Evolutionary conservation across 768 basidiomycete genomes (phyloP).

Genomic region (Cystofilobasidium ferigula): DNA sequence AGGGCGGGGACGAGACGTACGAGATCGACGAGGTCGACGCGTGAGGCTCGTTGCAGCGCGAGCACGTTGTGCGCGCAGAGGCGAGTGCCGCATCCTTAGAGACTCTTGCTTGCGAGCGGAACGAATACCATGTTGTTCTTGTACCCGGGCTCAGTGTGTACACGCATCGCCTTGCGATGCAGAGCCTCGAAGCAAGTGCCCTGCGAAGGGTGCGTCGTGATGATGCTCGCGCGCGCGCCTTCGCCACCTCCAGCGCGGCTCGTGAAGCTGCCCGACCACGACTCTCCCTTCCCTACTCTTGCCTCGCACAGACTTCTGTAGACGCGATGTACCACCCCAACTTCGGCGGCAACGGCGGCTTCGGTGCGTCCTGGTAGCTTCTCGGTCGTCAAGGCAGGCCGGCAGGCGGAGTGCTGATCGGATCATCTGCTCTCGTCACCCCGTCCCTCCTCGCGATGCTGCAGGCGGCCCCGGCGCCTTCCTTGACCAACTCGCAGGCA

Average conservation of each 20-base stretch:
- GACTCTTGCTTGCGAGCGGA: too few relatives aligned
- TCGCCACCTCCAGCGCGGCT: conserved; percentile 12
- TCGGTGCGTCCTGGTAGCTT: background rate
- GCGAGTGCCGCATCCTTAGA: too few relatives aligned
- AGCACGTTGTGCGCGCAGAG: background rate
- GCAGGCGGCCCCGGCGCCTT: conserved; percentile 25
- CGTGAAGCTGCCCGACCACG: background rate
- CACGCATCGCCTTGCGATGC: too few relatives aligned
- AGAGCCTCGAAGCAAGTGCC: too few relatives aligned
- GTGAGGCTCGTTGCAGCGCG: too few relatives aligned
- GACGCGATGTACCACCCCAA: conserved; percentile 19
- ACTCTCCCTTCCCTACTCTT: background rate
- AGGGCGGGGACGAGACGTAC: conserved; percentile 6
- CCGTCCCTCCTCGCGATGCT: background rate
- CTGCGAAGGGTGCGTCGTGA: too few relatives aligned
- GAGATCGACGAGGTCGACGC: conserved; percentile 22
- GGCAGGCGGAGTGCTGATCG: background rate
- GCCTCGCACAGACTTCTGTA: background rate
- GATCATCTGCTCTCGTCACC: background rate
- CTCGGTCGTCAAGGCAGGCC: too few relatives aligned
- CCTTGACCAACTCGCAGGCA: conserved; percentile 26
- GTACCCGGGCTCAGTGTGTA: background rate
- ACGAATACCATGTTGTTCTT: conserved; percentile 7
- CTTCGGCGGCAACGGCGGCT: conserved; percentile 13
- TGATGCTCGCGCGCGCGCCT: background rate